Conservation (phyloP, 345 rosid species). For the Eucalyptus regnans region DNA sequence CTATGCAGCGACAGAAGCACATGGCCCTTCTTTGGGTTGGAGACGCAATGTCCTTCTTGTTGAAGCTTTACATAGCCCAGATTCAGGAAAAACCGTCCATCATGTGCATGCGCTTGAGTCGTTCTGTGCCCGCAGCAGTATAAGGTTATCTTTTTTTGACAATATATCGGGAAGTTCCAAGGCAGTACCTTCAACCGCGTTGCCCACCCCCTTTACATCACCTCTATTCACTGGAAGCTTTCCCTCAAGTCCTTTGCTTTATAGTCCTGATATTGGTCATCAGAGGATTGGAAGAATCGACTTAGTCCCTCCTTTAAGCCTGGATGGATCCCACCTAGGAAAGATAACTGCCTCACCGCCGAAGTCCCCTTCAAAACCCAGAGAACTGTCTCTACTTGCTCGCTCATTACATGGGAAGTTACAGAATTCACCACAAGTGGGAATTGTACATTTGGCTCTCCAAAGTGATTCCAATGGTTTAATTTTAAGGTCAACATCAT, state of each 20-base stretch:
- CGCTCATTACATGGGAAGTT: constrained; percentile 83
- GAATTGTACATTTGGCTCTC: constrained; percentile 81
- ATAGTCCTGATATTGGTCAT: constrained; percentile 68
- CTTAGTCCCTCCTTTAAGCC: constrained; percentile 86
- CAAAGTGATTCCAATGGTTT: constrained; percentile 78
- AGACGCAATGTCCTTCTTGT: constrained; percentile 87
- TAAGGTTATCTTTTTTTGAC: constrained; percentile 58
- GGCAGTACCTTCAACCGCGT: constrained; percentile 43
- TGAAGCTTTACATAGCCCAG: constrained; percentile 90
- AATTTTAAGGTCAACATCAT: constrained; percentile 58
- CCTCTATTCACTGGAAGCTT: constrained; percentile 88
- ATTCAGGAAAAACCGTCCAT: constrained; percentile 64
- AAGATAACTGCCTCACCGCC: constrained; percentile 62
- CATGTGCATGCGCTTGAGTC: constrained; percentile 92
- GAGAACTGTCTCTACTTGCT: constrained; percentile 62
- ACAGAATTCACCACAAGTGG: constrained; percentile 86
- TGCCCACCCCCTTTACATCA: constrained; percentile 80
- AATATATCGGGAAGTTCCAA: constrained; percentile 44
- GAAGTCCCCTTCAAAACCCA: constrained; percentile 54
- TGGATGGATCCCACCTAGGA: constrained; percentile 65
- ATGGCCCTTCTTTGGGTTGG: constrained; percentile 82
- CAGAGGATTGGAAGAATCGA: constrained; percentile 73
- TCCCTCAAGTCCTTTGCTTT: constrained; percentile 84
- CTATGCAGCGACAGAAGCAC: constrained; percentile 31
- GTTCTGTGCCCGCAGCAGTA: constrained; percentile 58